Evolutionary conservation across 257 asterid genomes (phyloP), one percentile per base, ranked within the genome.

Genomic region (Salvia hispanica): DNA sequence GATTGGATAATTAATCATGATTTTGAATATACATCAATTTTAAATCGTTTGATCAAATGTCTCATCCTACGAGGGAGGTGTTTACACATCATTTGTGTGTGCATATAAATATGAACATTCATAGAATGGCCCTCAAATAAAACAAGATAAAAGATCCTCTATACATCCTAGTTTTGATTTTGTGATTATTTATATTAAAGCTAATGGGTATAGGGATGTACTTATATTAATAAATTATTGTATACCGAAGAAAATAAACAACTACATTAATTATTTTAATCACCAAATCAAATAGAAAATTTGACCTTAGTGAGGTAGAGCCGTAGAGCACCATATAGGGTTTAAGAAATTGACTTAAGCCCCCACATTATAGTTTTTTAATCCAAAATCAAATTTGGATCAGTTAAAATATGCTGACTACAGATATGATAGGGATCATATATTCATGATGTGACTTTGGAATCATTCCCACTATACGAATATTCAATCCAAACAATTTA

Each of bases 401-500:
- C 7, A 48, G 48, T 46, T 60, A 11, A 71, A 64, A 76, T 40
- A 58, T n/a, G 40, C n/a, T n/a, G n/a, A n/a, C n/a, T n/a, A n/a
- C 6, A 28, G 36, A 9, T 40, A 45, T 64, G 10, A 64, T 39
- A 15, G 63, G 71, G 62, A 51, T 73, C 62, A 56, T 62, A 61
- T 69, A 61, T 74, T 69, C 44, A 43, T 47, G 77, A 61, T 66
- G 72, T 48, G 62, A 62, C 52, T 46, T 16, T 10, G 18, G 69
- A 74, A 74, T 57, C 73, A 51, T 61, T 40, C 9, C 43, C 67
- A 71, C 25, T 33, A 67, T 62, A 47, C 61, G 28, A 52, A 74
- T 53, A 56, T 62, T 67, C 61, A 74, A 71, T 50, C 71, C 31
- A 62, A 72, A 48, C 69, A 67, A 48, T 66, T 14, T 18, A 48